A percentile compares a stretch with the other conserved stretches of the same genome.
phyloP scores from a whole-genome alignment of 306 rosid species.

The Cucumis cinereus region DNA sequence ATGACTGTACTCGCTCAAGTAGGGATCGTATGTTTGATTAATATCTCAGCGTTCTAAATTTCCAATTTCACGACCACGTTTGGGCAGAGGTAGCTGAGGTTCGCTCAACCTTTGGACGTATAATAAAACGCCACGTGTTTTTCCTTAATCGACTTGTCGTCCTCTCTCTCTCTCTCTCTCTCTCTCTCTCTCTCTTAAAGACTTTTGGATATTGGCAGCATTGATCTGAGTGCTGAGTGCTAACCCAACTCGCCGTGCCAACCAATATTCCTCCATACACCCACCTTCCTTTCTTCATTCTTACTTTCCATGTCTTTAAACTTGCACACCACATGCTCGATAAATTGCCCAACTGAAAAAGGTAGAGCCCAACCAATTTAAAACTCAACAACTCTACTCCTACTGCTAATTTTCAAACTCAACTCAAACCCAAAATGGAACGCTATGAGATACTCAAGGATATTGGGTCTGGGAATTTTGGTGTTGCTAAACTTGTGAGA shows the following conservation, averaged over 20 bases:
- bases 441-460: conserved; percentile 65
- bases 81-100: background rate
- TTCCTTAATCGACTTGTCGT: background rate
- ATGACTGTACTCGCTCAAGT: background rate
- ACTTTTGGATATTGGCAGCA: conserved; percentile 16
- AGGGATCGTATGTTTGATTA: background rate
- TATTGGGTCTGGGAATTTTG: conserved; percentile 95
- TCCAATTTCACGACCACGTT: background rate
- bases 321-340: background rate
- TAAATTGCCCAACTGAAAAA: conserved; percentile 1
- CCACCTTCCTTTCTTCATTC: background rate
- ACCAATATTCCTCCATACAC: conserved; percentile 6
- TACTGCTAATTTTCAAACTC: background rate
- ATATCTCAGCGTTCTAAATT: background rate
- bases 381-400: background rate
- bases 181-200: background rate
- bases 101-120: conserved; percentile 10
- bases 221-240: conserved; percentile 6
- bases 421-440: conserved; percentile 34
- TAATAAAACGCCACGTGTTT: conserved; percentile 19
- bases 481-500: conserved; percentile 79
- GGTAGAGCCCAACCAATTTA: background rate
- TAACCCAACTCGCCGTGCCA: conserved; percentile 1
- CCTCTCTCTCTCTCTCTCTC: background rate
- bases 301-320: conserved; percentile 6